A percentile compares a stretch with the other conserved stretches of the same genome.
Evolutionary conservation across 2,329 filamentous ascomycete species (phyloP).

Genomic region (Waltergamsia citrina): DNA sequence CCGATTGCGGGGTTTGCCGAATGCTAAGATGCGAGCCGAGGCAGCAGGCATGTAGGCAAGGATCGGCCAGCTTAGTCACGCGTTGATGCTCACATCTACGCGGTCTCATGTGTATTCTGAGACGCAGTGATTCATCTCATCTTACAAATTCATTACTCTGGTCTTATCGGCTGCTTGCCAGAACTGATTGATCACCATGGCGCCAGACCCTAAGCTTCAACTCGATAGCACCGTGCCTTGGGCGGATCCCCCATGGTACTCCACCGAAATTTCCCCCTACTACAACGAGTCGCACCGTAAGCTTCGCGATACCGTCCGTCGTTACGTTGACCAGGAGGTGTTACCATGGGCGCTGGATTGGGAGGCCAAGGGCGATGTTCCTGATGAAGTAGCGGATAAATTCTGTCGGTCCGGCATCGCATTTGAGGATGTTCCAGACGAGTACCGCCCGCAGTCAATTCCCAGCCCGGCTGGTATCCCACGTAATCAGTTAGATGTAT

Average conservation of each 20-base stretch:
- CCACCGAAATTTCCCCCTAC: slow-evolving; percentile 34
- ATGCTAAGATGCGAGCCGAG: too few relatives aligned
- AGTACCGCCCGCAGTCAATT: slow-evolving; percentile 24
- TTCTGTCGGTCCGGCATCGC: slow-evolving; percentile 29
- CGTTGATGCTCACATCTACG: too few relatives aligned
- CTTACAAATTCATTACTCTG: too few relatives aligned
- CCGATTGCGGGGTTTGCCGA: too few relatives aligned
- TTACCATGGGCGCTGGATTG: slow-evolving; percentile 51
- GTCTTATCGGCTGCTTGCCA: too few relatives aligned
- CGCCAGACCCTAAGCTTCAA: not conserved
- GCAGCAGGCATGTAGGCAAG: too few relatives aligned
- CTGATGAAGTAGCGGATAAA: slow-evolving; percentile 24
- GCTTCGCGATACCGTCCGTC: slow-evolving; percentile 46
- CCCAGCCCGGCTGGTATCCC: slow-evolving; percentile 1
- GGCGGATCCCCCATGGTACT: slow-evolving; percentile 18
- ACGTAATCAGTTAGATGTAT: slow-evolving; percentile 28
- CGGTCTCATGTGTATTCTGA: too few relatives aligned
- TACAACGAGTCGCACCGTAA: slow-evolving; percentile 52
- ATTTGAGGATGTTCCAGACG: slow-evolving; percentile 20
- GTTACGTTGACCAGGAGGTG: slow-evolving; percentile 50
- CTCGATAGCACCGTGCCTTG: not conserved
- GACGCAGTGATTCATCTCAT: too few relatives aligned
- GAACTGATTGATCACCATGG: not conserved
- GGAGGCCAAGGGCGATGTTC: slow-evolving; percentile 48
- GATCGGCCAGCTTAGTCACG: too few relatives aligned